These are phyloP conservation scores for Byssochlamys sp. DNA, from an alignment of 2,329 filamentous ascomycete genomes.

Conservation along the genomic window DNA sequence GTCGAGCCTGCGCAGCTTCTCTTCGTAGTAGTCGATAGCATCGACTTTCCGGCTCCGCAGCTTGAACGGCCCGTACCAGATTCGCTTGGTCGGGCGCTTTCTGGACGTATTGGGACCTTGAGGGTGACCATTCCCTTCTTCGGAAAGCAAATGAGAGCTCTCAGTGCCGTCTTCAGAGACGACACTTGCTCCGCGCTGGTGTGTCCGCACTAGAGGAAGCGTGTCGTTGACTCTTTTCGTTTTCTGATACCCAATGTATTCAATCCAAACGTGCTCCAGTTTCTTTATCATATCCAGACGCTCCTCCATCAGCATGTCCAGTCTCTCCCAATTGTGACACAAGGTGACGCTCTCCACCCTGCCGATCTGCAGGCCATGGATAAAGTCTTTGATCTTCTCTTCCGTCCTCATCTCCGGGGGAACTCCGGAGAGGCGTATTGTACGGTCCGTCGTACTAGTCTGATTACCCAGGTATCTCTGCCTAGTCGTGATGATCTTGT, in stretches of 20 bases:
- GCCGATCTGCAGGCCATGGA: constrained; percentile 81
- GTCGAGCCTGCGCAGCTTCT: constrained; percentile 69
- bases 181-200: constrained; percentile 28
- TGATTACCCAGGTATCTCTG: constrained; percentile 89
- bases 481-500: constrained; percentile 71
- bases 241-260: constrained; percentile 54
- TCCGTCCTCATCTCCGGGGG: constrained; percentile 70
- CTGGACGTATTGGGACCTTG: constrained; percentile 39
- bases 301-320: constrained; percentile 65
- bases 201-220: constrained; percentile 43
- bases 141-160: constrained; percentile 50
- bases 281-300: constrained; percentile 57
- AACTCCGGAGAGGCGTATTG: constrained; percentile 82
- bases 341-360: constrained; percentile 79
- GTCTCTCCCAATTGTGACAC: constrained; percentile 73
- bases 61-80: constrained; percentile 70
- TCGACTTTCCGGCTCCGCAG: constrained; percentile 66
- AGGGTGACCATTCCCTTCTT: constrained; percentile 23
- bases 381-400: constrained; percentile 69
- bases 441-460: constrained; percentile 90
- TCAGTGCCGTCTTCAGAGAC: constrained; percentile 44
- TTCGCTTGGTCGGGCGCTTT: constrained; percentile 55
- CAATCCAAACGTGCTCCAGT: constrained; percentile 76
- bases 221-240: constrained; percentile 35
- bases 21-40: constrained; percentile 88